Percentiles rank a stretch among this genome's conserved stretches.
phyloP scores from a whole-genome alignment of 768 basidiomycete species.

The Pholiota molesta region DNA sequence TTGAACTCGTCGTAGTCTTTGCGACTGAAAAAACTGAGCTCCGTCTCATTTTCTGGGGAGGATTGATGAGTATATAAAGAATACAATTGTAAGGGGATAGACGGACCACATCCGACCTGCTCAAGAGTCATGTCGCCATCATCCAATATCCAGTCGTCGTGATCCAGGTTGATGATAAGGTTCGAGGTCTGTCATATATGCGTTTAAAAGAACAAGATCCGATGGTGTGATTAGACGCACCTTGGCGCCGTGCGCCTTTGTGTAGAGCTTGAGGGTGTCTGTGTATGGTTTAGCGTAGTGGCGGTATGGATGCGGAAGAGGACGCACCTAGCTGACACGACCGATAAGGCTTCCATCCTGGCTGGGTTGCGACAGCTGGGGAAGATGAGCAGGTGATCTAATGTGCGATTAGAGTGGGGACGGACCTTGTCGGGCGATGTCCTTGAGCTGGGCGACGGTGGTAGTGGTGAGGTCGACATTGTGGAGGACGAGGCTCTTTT shows the following conservation, averaged over 20 bases:
- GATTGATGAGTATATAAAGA: background rate
- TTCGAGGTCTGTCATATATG: constrained; percentile 76
- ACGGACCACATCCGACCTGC: constrained; percentile 76
- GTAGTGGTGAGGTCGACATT: constrained; percentile 76
- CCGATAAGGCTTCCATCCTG: constrained; percentile 90
- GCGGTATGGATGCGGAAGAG: constrained; percentile 1
- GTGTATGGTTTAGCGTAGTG: constrained; percentile 8
- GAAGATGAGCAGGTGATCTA: constrained; percentile 12
- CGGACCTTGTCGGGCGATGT: constrained; percentile 65
- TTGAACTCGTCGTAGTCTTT: constrained; percentile 82
- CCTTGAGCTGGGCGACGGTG: constrained; percentile 83
- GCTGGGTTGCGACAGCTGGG: constrained; percentile 69
- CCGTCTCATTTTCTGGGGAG: constrained; percentile 87
- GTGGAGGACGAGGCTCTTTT: constrained; percentile 83
- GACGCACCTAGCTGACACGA: constrained; percentile 66
- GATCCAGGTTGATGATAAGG: constrained; percentile 95
- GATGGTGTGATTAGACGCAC: constrained; percentile 37
- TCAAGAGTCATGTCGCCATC: constrained; percentile 69
- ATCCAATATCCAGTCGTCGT: constrained; percentile 90
- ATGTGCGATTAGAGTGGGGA: constrained; percentile 9
- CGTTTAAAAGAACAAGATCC: background rate
- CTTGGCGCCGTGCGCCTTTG: constrained; percentile 94
- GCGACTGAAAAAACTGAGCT: constrained; percentile 89
- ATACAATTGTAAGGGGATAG: background rate
- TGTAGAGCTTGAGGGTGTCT: constrained; percentile 97